Evolutionary conservation across 2,329 filamentous ascomycete species (phyloP).

Genomic region (Penicillium sp.): DNA sequence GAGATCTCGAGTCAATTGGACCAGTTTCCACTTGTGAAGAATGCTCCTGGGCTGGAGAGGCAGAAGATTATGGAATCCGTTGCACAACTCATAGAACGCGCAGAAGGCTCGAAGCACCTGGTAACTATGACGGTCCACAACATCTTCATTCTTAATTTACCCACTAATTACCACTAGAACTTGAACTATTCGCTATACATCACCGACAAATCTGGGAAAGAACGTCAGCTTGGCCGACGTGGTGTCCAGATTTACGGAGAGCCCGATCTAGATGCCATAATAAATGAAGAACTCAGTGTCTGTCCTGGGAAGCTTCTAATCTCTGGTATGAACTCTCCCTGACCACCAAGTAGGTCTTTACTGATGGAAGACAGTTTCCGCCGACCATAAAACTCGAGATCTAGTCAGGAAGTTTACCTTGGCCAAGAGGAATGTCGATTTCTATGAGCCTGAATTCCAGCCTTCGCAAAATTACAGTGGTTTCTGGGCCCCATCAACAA

Average conservation of each 20-base stretch:
- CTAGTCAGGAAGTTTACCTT: not conserved
- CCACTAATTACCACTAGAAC: no score
- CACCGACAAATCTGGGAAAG: no score
- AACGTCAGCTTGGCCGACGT: no score
- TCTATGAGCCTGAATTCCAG: conserved; percentile 6
- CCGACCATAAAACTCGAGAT: not conserved
- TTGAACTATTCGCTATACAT: no score
- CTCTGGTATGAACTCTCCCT: not conserved
- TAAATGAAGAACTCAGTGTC: not conserved
- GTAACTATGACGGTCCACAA: no score
- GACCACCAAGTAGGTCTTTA: not conserved
- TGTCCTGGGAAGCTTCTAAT: not conserved
- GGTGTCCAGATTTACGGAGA: not conserved
- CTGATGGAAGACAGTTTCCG: not conserved
- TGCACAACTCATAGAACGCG: no score
- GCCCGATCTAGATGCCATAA: not conserved
- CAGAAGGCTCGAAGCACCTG: no score
- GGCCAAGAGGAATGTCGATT: conserved; percentile 1
- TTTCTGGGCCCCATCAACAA: not conserved
- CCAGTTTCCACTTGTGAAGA: not conserved
- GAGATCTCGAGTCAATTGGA: no score
- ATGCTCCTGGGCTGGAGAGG: not conserved
- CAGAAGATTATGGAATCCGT: not conserved
- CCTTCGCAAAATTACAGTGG: not conserved
- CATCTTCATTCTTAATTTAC: no score